phyloP scores from a whole-genome alignment of 352 stramenopile species.

The Stephanocyclus meneghinianus region DNA sequence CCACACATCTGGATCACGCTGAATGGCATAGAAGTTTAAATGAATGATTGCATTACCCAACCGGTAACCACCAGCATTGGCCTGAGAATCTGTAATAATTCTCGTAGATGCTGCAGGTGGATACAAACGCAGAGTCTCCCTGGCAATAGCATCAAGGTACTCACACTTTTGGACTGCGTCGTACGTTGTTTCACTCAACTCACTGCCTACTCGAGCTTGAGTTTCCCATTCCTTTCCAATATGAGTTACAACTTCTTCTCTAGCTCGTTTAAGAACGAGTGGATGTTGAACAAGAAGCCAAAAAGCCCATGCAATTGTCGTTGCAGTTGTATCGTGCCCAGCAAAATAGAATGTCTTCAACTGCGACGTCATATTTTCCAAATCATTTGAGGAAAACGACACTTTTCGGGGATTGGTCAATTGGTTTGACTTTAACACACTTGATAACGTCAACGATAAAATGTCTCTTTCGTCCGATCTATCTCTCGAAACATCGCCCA shows the following conservation, averaged over 20 bases:
- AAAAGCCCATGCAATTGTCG: constrained; percentile 55
- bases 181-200: constrained; percentile 23
- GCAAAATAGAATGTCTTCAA: constrained; percentile 69
- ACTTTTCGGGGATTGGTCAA: not conserved
- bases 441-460: constrained; percentile 28
- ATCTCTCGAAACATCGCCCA: not conserved
- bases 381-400: constrained; percentile 27
- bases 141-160: constrained; percentile 48
- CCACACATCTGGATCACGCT: constrained; percentile 63
- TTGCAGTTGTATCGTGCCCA: constrained; percentile 64
- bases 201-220: not conserved
- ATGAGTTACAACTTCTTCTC: constrained; percentile 33
- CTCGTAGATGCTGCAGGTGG: constrained; percentile 36
- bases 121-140: constrained; percentile 46
- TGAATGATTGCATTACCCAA: constrained; percentile 34
- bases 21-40: constrained; percentile 54
- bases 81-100: constrained; percentile 14
- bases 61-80: constrained; percentile 16
- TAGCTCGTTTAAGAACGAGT: constrained; percentile 25
- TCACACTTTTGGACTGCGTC: constrained; percentile 39
- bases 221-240: constrained; percentile 30
- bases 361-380: constrained; percentile 41
- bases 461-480: constrained; percentile 27
- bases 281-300: constrained; percentile 56
- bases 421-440: constrained; percentile 33